phyloP scores from a whole-genome alignment of 2,329 filamentous ascomycete species.

The Nemania sp. region DNA sequence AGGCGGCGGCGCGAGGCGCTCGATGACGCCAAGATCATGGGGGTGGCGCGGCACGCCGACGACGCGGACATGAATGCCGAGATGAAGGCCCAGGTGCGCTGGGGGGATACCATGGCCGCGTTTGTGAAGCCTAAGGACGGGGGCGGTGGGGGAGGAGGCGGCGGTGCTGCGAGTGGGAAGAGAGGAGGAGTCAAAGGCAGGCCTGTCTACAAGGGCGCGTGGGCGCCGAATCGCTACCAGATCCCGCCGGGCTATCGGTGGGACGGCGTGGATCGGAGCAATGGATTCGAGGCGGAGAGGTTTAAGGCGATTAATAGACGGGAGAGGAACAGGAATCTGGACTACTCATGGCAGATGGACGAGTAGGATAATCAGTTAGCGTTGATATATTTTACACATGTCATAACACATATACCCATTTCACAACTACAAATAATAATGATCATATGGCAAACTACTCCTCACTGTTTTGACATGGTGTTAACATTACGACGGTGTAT shows the following conservation, averaged over 20 bases:
- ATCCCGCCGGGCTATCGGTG: conserved; percentile 93
- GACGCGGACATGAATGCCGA: conserved; percentile 89
- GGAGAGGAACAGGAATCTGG: conserved; percentile 80
- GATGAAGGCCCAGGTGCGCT: conserved; percentile 79
- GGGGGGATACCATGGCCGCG: conserved; percentile 93
- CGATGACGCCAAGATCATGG: conserved; percentile 84
- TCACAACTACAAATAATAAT: conserved; percentile 7
- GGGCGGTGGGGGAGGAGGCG: conserved; percentile 47
- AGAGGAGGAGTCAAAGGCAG: conserved; percentile 60
- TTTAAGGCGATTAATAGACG: conserved; percentile 88
- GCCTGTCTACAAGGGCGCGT: conserved; percentile 81
- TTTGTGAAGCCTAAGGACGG: conserved; percentile 71
- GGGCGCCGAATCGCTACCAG: conserved; percentile 91
- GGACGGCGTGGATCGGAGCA: conserved; percentile 96
- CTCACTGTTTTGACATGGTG: not conserved
- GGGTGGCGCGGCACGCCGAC: conserved; percentile 82
- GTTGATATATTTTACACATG: conserved; percentile 19
- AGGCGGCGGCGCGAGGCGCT: conserved; percentile 74
- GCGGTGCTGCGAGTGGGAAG: conserved; percentile 33
- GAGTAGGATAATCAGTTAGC: conserved; percentile 63
- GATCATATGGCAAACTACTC: not conserved
- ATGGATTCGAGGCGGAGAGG: conserved; percentile 92
- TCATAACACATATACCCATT: conserved; percentile 39
- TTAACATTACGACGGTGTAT: conserved; percentile 11
- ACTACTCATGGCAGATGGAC: conserved; percentile 98